Conservation (phyloP, 176 grass and related monocot genomes). For the Phoenix roebelenii region DNA sequence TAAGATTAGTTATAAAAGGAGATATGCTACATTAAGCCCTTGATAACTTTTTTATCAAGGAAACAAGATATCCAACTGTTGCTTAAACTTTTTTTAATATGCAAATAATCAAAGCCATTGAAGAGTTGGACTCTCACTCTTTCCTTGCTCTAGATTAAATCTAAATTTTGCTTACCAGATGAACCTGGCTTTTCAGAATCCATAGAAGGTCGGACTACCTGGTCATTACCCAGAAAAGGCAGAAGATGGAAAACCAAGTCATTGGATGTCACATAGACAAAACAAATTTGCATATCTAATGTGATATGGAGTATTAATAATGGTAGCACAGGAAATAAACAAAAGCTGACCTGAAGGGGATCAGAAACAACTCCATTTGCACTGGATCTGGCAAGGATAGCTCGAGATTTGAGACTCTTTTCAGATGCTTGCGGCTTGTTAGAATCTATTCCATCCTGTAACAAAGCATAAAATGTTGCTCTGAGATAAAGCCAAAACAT, state of each 20-base stretch:
- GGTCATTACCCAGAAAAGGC: constrained; percentile 12
- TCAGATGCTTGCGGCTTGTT: constrained; percentile 44
- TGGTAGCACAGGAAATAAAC: constrained; percentile 3
- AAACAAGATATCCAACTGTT: too few species aligned
- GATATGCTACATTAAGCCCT: too few species aligned
- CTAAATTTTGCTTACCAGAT: constrained; percentile 18
- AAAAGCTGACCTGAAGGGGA: constrained; percentile 19
- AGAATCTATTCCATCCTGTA: constrained; percentile 53
- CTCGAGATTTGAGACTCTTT: constrained; percentile 49
- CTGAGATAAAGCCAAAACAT: too few species aligned
- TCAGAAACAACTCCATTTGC: constrained; percentile 42
- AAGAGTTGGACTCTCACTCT: too few species aligned
- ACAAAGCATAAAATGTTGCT: not conserved
- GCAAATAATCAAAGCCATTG: too few species aligned
- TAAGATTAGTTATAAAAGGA: too few species aligned
- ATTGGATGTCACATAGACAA: not conserved
- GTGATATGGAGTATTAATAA: constrained; percentile 1
- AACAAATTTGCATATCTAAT: too few species aligned
- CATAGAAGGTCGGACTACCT: constrained; percentile 27
- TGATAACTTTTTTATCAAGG: too few species aligned
- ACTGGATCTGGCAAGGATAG: constrained; percentile 47
- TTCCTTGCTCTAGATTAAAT: not conserved
- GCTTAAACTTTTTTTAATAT: too few species aligned
- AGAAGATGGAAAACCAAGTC: not conserved
- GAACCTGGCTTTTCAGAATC: constrained; percentile 29